These are phyloP conservation scores for Candida lessepsii DNA, from an alignment of 805 yeast genomes.

Conservation along the genomic window DNA sequence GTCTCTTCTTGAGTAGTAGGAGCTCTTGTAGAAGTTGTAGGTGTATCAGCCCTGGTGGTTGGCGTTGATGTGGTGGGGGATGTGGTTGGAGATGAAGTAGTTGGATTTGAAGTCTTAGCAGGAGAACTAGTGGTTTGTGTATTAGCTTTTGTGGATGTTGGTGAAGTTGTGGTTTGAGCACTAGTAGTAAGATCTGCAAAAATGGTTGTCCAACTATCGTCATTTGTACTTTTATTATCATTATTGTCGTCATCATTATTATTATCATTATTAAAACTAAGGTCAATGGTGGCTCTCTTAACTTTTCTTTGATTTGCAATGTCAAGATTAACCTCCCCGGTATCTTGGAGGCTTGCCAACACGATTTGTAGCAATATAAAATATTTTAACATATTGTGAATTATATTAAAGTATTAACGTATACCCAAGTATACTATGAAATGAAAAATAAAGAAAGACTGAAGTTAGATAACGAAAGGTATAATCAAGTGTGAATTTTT, in stretches of 20 bases:
- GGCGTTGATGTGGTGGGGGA: slow-evolving; percentile 5
- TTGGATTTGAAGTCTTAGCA: not conserved
- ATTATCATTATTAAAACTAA: not conserved
- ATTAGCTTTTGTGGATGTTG: not conserved
- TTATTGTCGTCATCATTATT: slow-evolving; percentile 4
- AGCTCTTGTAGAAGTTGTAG: not conserved
- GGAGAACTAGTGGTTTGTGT: slow-evolving; percentile 2
- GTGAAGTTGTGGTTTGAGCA: slow-evolving; percentile 5
- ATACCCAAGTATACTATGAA: not conserved
- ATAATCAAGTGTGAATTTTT: not conserved
- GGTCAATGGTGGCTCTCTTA: not conserved
- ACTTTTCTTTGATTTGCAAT: not conserved
- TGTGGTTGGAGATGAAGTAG: slow-evolving; percentile 5
- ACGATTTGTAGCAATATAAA: slow-evolving; percentile 3
- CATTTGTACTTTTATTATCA: not conserved
- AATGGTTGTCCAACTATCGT: no score
- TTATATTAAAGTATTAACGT: not conserved
- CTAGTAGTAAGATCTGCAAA: no score
- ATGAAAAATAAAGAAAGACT: slow-evolving; percentile 14
- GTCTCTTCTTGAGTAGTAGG: not conserved
- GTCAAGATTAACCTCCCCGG: slow-evolving; percentile 1
- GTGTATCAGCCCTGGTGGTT: not conserved
- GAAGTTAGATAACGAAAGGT: slow-evolving; percentile 9
- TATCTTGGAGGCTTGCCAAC: slow-evolving; percentile 3
- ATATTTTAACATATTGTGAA: slow-evolving; percentile 1